Evolutionary conservation across 768 basidiomycete species (phyloP).

Genomic region (Cytidiella melzeri): DNA sequence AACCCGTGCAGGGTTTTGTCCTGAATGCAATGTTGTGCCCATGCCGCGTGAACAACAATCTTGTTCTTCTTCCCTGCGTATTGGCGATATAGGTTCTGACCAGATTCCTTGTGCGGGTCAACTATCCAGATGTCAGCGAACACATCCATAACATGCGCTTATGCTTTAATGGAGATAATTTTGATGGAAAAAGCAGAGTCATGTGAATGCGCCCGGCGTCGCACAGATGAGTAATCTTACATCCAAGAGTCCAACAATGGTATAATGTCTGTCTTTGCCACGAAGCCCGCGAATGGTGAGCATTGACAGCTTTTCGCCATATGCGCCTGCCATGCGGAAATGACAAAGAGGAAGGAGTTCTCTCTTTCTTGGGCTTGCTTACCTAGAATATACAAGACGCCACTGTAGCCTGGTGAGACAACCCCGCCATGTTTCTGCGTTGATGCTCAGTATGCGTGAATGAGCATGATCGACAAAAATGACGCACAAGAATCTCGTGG

Average conservation of each 20-base stretch:
- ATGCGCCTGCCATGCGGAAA: no score
- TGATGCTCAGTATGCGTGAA: conserved; percentile 3
- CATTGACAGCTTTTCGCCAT: not conserved
- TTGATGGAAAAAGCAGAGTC: no score
- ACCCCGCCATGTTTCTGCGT: conserved; percentile 71
- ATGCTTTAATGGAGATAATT: no score
- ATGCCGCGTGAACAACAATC: conserved; percentile 64
- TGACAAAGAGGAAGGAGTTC: no score
- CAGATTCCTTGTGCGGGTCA: conserved; percentile 71
- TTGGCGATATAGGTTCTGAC: conserved; percentile 76
- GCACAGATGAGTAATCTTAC: no score
- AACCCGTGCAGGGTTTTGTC: conserved; percentile 66
- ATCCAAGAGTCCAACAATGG: not conserved
- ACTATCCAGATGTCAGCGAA: conserved; percentile 40
- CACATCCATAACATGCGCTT: no score
- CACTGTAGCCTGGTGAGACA: conserved; percentile 70
- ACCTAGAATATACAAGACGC: conserved; percentile 78
- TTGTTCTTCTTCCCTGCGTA: conserved; percentile 78
- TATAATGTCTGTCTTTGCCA: no score
- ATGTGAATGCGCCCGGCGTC: no score
- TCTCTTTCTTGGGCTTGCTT: no score
- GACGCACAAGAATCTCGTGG: conserved; percentile 60
- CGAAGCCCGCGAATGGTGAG: not conserved
- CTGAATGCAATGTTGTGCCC: conserved; percentile 76
- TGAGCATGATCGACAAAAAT: conserved; percentile 8